A percentile compares a stretch with the other conserved stretches of the same genome.
These are phyloP conservation scores for Aureobasidium sp. DNA, from an alignment of 2,329 filamentous ascomycete genomes.

Conservation along the genomic window DNA sequence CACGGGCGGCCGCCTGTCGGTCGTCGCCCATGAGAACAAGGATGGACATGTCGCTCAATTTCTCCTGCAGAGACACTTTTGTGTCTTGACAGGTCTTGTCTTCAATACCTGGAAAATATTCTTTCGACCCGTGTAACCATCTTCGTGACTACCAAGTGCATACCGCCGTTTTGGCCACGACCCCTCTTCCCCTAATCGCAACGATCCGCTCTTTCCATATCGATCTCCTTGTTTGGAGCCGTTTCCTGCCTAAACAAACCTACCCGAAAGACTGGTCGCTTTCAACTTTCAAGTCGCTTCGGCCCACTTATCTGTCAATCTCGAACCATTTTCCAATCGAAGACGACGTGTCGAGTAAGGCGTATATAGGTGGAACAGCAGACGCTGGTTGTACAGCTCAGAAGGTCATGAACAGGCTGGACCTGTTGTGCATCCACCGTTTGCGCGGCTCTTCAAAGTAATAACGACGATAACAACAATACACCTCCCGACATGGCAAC, in stretches of 20 bases:
- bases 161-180: background rate
- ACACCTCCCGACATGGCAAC: conserved; percentile 6
- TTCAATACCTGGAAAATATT: background rate
- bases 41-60: background rate
- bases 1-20: conserved; percentile 7
- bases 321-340: background rate
- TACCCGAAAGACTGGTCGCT: background rate
- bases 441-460: background rate
- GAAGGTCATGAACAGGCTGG: conserved; percentile 13
- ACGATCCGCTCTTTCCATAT: conserved; percentile 3
- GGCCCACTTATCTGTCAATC: background rate
- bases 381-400: background rate
- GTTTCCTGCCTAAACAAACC: conserved; percentile 2
- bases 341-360: background rate
- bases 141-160: background rate
- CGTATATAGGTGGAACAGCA: background rate
- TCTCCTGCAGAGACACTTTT: conserved; percentile 3
- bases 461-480: background rate
- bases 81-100: conserved; percentile 5
- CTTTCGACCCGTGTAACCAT: background rate
- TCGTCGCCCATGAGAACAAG: conserved; percentile 3
- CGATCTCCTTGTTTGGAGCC: conserved; percentile 7
- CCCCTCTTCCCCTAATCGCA: conserved; percentile 9
- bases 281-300: background rate
- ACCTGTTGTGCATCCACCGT: conserved; percentile 10